Evolutionary conservation across 106 monocot species (phyloP).

Genomic region (Cymbidium sinense): DNA sequence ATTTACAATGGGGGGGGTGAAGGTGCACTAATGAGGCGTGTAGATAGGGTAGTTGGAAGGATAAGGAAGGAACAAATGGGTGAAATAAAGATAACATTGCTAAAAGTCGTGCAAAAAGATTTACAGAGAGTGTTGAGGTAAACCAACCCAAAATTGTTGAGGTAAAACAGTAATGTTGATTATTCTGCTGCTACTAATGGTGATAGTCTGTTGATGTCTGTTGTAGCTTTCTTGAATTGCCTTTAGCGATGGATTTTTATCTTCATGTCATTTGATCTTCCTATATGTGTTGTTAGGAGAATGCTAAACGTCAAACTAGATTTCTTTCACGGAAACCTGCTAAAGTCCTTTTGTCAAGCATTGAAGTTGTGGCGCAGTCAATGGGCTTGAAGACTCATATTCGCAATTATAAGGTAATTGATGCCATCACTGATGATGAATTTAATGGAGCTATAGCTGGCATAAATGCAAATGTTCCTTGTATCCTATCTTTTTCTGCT

Average conservation of each 20-base stretch:
- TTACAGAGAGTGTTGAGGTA: no score
- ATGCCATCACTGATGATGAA: neutral
- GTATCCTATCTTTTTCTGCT: neutral
- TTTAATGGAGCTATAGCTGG: neutral
- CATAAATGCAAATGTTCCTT: neutral
- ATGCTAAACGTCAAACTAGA: constrained; percentile 50
- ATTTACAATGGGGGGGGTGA: neutral
- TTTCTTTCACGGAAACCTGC: constrained; percentile 85
- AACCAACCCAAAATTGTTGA: no score
- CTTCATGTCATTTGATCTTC: neutral
- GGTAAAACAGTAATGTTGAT: no score
- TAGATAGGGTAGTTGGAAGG: neutral
- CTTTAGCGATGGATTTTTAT: neutral
- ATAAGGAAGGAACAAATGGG: neutral
- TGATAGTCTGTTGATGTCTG: neutral
- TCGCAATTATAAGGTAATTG: constrained; percentile 84
- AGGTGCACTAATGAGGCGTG: neutral
- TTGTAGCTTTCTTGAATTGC: neutral
- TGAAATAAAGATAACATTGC: neutral
- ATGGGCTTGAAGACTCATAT: constrained; percentile 99
- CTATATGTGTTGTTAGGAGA: constrained; percentile 46
- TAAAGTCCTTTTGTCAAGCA: constrained; percentile 72
- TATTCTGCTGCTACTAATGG: no score
- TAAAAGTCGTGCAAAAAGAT: neutral
- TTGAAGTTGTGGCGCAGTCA: constrained; percentile 94